Conservation (phyloP, 768 basidiomycete genomes). For the Suillus occidentalis region DNA sequence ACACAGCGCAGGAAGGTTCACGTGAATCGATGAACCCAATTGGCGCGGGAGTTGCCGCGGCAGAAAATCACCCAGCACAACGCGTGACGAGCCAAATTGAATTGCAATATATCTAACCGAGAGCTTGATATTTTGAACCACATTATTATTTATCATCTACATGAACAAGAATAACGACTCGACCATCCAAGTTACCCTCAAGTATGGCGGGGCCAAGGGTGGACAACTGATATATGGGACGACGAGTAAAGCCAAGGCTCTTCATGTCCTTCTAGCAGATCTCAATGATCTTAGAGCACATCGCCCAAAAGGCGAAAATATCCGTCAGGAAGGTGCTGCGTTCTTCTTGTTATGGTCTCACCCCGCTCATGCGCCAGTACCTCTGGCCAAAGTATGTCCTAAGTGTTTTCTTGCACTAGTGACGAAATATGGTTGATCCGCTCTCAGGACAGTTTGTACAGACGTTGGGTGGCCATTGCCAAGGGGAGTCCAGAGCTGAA, state of each 20-base stretch:
- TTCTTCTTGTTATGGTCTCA: slow-evolving; percentile 28
- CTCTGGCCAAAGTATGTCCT: not conserved
- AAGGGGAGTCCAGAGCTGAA: slow-evolving; percentile 23
- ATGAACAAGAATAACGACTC: slow-evolving; percentile 3
- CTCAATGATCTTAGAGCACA: slow-evolving; percentile 32
- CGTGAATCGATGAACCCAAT: too few species aligned
- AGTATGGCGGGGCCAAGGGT: slow-evolving; percentile 23
- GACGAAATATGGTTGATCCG: not conserved
- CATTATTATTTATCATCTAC: not conserved
- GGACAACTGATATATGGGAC: slow-evolving; percentile 13
- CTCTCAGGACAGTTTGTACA: slow-evolving; percentile 23
- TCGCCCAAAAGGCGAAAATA: slow-evolving; percentile 27
- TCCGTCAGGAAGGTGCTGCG: slow-evolving; percentile 18
- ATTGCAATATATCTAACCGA: not conserved
- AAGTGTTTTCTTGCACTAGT: not conserved
- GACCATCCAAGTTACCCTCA: slow-evolving; percentile 27
- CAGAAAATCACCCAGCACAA: too few species aligned
- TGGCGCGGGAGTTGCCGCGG: too few species aligned
- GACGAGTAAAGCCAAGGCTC: slow-evolving; percentile 12
- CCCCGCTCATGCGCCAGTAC: slow-evolving; percentile 13
- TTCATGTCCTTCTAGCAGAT: slow-evolving; percentile 28
- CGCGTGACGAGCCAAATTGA: too few species aligned
- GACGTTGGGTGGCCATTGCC: slow-evolving; percentile 26
- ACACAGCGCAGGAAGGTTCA: too few species aligned
- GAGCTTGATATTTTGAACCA: not conserved